These are phyloP conservation scores for Ceratonia siliqua DNA, from an alignment of 306 rosid species.

Conservation along the genomic window DNA sequence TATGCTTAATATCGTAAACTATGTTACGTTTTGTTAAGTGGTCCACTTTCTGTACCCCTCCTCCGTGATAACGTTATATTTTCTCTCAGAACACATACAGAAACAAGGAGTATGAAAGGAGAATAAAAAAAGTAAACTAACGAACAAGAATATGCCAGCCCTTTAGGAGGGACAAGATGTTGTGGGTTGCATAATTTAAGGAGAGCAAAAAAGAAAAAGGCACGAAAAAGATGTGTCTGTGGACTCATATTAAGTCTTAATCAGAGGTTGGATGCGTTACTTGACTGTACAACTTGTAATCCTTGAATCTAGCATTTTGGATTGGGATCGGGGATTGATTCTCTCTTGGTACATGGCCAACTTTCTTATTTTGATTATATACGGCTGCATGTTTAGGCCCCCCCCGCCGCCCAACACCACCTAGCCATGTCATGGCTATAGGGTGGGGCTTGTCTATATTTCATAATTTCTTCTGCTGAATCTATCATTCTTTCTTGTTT, in stretches of 20 bases:
- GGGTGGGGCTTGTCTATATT: neutral
- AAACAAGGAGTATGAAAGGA: neutral
- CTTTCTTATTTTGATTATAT: neutral
- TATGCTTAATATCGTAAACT: too few species aligned
- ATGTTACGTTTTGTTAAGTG: neutral
- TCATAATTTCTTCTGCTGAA: neutral
- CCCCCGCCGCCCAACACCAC: too few species aligned
- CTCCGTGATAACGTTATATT: constrained; percentile 14
- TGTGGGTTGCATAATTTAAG: neutral
- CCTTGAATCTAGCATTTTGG: neutral
- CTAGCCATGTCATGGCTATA: neutral
- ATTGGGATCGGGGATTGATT: neutral
- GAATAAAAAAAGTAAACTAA: constrained; percentile 8
- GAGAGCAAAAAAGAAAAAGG: neutral
- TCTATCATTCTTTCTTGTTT: neutral
- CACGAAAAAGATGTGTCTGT: constrained; percentile 33
- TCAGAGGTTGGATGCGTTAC: constrained; percentile 6
- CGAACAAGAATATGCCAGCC: neutral
- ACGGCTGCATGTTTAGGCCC: neutral
- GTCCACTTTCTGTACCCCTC: constrained; percentile 1
- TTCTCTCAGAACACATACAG: too few species aligned
- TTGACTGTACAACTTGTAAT: neutral
- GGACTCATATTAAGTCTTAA: neutral
- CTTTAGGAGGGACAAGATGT: neutral
- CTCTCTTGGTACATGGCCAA: neutral